Evolutionary conservation across 2,329 filamentous ascomycete genomes (phyloP), one percentile per base, ranked within the genome.

Genomic region (Penicillium hesseltinei): DNA sequence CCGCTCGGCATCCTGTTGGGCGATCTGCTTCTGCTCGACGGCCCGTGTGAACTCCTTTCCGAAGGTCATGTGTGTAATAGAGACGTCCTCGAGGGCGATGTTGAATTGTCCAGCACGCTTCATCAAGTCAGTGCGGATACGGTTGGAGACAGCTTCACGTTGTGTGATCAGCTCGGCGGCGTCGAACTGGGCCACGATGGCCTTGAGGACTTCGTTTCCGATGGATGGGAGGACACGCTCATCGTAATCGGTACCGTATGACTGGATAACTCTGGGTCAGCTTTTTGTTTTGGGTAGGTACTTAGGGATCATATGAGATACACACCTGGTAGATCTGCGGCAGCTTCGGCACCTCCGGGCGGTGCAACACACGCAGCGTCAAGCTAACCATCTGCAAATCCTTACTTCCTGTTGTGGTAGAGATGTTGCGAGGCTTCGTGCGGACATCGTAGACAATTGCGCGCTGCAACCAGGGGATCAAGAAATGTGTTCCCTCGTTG

Each of bases 1-100:
- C 65, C 94, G 86, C 84, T 99, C 94, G 63, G 94, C 94, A 74
- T 99, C 94, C 80, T 99, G 94, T 81, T 99, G 94, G 55, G 94
- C 94, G 76, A 99, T 99, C 83, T 99, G 94, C 87, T 99, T 99
- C 86, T 99, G 94, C 82, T 99, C 94, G 71, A 99, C 94, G 64
- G 94, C 94, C 78, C 91, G 90, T 60, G 94, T 99, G 83, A 99
- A 99, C 79, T 99, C 94, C 78, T 93, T 93, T 68, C 94, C 94
- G 75, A 99, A 99, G 52, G 94, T 99, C 94, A 99, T 99, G 84
- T 99, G 94, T 61, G 94, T 99, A 78, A 99, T 99, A 73, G 91
- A 96, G 59, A 99, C 94, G 73, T 99, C 94, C 80, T 99, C 94
- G 53, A 99, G 90, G 29, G 92, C 91, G 73, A 99, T 99, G 83